These are phyloP conservation scores for Suillus clintonianus DNA, from an alignment of 768 basidiomycete species.

Conservation along the genomic window DNA sequence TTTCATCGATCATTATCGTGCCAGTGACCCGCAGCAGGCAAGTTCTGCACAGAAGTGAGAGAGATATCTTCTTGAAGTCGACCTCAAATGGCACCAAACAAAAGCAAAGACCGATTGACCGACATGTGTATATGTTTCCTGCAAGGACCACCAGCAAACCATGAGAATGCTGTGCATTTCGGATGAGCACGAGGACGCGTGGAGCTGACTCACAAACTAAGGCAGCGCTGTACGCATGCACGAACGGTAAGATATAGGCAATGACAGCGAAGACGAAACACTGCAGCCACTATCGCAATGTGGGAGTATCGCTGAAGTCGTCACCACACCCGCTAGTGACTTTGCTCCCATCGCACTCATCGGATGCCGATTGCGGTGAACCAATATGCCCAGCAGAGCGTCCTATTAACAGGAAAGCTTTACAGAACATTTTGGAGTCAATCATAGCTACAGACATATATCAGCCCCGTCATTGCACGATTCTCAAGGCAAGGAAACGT, in stretches of 20 bases:
- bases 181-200: slow-evolving; percentile 9
- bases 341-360: slow-evolving; percentile 19
- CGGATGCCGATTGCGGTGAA: slow-evolving; percentile 19
- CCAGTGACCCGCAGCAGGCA: not conserved
- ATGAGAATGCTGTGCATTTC: slow-evolving; percentile 28
- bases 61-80: not conserved
- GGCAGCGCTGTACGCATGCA: slow-evolving; percentile 4
- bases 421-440: not conserved
- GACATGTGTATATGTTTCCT: not conserved
- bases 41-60: not conserved
- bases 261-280: not conserved
- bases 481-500: slow-evolving; percentile 19
- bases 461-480: slow-evolving; percentile 12
- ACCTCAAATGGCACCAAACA: not conserved
- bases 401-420: slow-evolving; percentile 1
- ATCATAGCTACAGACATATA: slow-evolving; percentile 1
- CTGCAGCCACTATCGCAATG: not conserved
- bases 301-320: slow-evolving; percentile 1
- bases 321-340: not conserved
- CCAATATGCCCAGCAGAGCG: not conserved
- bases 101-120: not conserved
- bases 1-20: not conserved
- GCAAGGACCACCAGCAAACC: slow-evolving; percentile 3
- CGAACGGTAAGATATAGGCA: not conserved
- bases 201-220: slow-evolving; percentile 2